Conservation (phyloP, 1,139 yeast genomes). For the Sugiyamaella xylanicola region DNA sequence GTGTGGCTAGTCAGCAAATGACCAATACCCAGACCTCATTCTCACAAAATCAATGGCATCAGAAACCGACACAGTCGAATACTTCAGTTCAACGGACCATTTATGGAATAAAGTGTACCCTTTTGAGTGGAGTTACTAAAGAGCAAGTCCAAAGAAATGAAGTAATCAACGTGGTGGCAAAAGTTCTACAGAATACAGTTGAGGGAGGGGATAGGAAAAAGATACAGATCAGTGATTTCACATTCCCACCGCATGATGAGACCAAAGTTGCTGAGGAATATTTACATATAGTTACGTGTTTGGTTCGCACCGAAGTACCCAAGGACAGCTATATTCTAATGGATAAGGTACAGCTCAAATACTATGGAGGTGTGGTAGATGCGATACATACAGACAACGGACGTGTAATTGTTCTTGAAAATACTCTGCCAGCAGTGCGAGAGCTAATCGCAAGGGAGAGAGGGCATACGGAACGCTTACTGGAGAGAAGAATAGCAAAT, state of each 20-base stretch:
- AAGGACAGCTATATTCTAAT: background rate
- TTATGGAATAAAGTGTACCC: background rate
- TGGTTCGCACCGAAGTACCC: background rate
- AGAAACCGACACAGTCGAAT: too few species aligned
- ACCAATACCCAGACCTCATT: too few species aligned
- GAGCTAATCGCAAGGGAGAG: background rate
- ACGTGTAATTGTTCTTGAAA: background rate
- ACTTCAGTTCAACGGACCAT: too few species aligned
- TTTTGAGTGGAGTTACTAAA: background rate
- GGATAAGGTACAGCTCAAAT: background rate
- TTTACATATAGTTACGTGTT: background rate
- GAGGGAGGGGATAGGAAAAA: background rate
- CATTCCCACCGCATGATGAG: background rate
- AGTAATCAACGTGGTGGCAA: background rate
- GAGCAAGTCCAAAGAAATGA: background rate
- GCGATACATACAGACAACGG: background rate
- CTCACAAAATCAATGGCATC: too few species aligned
- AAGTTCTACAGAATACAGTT: background rate
- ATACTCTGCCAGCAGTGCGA: background rate
- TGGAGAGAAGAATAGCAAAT: background rate
- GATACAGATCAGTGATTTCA: background rate
- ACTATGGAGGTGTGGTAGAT: background rate
- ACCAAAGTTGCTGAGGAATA: background rate
- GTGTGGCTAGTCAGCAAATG: too few species aligned
- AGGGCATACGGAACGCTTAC: background rate